phyloP scores from a whole-genome alignment of 305 asterid genomes.

The Fraxinus platypoda region DNA sequence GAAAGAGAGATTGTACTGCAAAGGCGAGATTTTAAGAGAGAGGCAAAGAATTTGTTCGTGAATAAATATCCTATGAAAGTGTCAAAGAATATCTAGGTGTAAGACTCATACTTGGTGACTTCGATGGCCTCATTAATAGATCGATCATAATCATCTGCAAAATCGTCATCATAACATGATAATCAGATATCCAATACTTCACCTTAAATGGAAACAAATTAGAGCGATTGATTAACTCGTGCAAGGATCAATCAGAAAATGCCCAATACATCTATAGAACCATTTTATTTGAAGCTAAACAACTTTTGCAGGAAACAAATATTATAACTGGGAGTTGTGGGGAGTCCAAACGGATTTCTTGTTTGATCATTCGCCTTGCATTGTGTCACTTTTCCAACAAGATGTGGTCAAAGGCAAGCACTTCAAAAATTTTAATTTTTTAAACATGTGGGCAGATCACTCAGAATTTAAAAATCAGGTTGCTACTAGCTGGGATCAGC shows the following conservation, averaged over 20 bases:
- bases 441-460: neutral
- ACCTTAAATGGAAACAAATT: neutral
- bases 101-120: slow-evolving; percentile 40
- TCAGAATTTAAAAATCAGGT: neutral
- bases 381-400: neutral
- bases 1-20: neutral
- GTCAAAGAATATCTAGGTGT: neutral
- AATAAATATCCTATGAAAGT: neutral
- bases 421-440: neutral
- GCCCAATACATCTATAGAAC: neutral
- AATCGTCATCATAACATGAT: slow-evolving; percentile 13
- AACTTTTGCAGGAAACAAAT: neutral
- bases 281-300: neutral
- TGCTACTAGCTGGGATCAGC: neutral
- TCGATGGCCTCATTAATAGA: slow-evolving; percentile 47
- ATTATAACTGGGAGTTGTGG: neutral
- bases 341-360: neutral
- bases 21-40: neutral
- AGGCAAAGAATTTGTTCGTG: neutral
- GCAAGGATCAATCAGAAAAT: neutral
- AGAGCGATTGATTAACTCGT: neutral
- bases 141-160: slow-evolving; percentile 50
- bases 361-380: neutral
- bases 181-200: neutral
- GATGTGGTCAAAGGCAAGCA: neutral